Base-by-base conservation (phyloP, 805 yeast species). In the Candida argentea region DNA sequence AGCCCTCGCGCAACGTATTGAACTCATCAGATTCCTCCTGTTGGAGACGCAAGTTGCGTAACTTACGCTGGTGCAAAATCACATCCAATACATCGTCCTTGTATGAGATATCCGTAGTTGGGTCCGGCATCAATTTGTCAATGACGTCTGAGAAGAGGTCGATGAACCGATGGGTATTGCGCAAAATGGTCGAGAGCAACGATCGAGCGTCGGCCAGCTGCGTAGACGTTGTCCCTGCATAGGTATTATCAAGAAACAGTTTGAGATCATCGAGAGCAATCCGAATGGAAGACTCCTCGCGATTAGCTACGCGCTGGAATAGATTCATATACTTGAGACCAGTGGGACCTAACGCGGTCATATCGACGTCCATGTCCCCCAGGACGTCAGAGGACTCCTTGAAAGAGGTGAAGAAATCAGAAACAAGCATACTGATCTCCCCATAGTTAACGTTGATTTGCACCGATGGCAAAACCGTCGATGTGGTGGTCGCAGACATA, bases 31-130 rank as follows among this genome's bases (percentile, higher is more conserved):
- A 65, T 41, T 71, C 67, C 42, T 81, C 91, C 36, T 72, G 75
- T 31, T 73, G 72, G 20, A 76, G 62, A 36, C 89, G 70, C 40
- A 72, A 73, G 52, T 89, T 89, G 48, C 95, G 70, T 49, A 84
- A 70, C 44, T 70, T 74, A 52, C 99, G 72, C 61, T 91, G 97
- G 47, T 84, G 87, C 39, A 87, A 64, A 32, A 91, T 84, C 33
- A 91, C 93, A 48, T 91, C 98, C 37, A 91, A 60, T 8, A 91
- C 97, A 41, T 84, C 94, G 50, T 85, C 95, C 40, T 76, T 74
- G 49, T 80, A 83, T 25, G 76, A 61, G 29, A 89, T 65, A 35
- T 82, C 87, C 27, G 67, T 73, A 2, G 91, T 78, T n/a, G 97
- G 89, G 36, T 66, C 68, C 1, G 98, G 98, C 72, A 89, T 70